These are phyloP conservation scores for Davidsoniella neocaledoniae DNA, from an alignment of 2,329 filamentous ascomycete genomes.

Conservation along the genomic window DNA sequence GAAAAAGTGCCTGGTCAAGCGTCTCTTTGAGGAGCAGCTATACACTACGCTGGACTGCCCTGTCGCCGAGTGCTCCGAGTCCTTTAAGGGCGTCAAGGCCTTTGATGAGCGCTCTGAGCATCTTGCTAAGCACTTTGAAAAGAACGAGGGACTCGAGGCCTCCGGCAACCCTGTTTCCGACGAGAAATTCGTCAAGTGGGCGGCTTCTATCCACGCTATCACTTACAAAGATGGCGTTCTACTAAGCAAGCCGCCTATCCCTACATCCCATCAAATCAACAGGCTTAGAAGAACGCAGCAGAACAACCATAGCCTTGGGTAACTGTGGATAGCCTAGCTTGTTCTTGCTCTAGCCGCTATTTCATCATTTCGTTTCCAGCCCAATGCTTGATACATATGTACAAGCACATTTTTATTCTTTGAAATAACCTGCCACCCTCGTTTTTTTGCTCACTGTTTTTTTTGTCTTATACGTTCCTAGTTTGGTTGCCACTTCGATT, in stretches of 20 bases:
- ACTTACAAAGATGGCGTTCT: background rate
- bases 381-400: too few species aligned
- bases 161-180: background rate
- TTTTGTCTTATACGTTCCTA: background rate
- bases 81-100: slow-evolving; percentile 44
- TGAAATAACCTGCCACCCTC: background rate
- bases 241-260: background rate
- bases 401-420: too few species aligned
- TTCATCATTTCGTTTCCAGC: background rate
- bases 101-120: slow-evolving; percentile 86
- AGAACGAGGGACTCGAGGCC: slow-evolving; percentile 16
- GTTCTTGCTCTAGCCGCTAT: background rate
- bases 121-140: slow-evolving; percentile 63
- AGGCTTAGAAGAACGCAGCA: background rate
- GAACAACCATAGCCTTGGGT: background rate
- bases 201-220: background rate
- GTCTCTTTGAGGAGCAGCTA: slow-evolving; percentile 38
- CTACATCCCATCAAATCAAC: slow-evolving; percentile 6
- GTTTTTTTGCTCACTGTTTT: too few species aligned
- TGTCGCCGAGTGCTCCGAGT: slow-evolving; percentile 37
- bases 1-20: slow-evolving; percentile 40
- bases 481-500: background rate
- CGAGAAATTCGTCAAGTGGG: background rate
- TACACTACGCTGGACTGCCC: slow-evolving; percentile 42
- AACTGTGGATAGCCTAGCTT: background rate